phyloP scores from a whole-genome alignment of 2,329 filamentous ascomycete species.

The Neurospora crassa region DNA sequence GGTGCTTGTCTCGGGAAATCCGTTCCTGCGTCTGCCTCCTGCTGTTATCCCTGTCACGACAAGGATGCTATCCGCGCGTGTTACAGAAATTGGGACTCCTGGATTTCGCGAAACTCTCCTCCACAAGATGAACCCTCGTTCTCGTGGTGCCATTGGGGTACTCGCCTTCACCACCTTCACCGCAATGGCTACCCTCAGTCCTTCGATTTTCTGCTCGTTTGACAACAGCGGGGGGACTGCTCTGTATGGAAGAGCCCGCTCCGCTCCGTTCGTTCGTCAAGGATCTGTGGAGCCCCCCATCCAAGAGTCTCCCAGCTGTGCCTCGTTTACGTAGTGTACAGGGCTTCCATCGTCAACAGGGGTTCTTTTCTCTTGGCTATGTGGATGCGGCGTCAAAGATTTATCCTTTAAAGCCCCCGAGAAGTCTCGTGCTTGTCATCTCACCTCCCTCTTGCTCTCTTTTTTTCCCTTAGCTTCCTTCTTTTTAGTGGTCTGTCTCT shows the following conservation, averaged over 20 bases:
- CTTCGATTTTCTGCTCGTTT: not conserved
- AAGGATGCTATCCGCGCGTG: constrained; percentile 2
- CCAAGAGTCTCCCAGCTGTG: not conserved
- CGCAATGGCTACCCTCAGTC: not conserved
- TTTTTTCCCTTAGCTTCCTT: constrained; percentile 12
- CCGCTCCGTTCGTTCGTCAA: not conserved
- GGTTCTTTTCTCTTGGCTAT: not conserved
- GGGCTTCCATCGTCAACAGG: not conserved
- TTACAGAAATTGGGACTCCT: constrained; percentile 11
- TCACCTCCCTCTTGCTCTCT: constrained; percentile 7
- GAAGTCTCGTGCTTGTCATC: constrained; percentile 4
- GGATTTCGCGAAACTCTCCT: constrained; percentile 5
- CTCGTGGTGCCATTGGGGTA: not conserved
- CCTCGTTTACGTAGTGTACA: not conserved
- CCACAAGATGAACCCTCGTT: not conserved
- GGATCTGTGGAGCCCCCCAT: not conserved
- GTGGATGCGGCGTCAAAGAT: not conserved
- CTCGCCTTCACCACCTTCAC: not conserved
- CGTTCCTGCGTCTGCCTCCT: constrained; percentile 13
- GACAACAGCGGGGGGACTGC: not conserved
- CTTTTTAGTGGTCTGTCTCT: constrained; percentile 14
- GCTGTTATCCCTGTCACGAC: constrained; percentile 7
- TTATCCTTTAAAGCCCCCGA: constrained; percentile 1
- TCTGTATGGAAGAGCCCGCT: not conserved
- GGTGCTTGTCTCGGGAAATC: constrained; percentile 14